phyloP scores from a whole-genome alignment of 2,329 filamentous ascomycete genomes.

The Cercospora sp. region DNA sequence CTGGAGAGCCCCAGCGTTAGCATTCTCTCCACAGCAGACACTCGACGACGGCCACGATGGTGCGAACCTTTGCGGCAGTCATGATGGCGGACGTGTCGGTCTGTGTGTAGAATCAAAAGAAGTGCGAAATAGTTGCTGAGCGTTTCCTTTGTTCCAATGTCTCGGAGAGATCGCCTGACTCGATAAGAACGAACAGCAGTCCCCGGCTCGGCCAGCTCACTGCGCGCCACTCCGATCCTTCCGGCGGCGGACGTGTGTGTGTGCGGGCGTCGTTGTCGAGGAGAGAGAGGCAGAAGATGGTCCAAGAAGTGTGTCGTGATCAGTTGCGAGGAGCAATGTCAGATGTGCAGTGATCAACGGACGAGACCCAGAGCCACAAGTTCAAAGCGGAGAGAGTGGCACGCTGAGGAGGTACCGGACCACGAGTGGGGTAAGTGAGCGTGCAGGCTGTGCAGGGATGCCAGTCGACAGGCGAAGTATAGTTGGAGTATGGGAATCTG shows the following conservation, averaged over 20 bases:
- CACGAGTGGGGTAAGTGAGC: background rate
- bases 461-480: background rate
- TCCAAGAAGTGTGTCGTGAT: constrained; percentile 5
- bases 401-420: background rate
- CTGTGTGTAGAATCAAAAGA: background rate
- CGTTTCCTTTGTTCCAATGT: constrained; percentile 17
- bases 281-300: background rate
- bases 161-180: constrained; percentile 16
- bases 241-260: background rate
- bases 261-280: background rate
- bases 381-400: background rate
- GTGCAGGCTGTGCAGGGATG: background rate
- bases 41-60: constrained; percentile 4
- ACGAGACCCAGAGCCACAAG: background rate
- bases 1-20: constrained; percentile 27
- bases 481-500: background rate
- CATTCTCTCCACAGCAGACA: constrained; percentile 9
- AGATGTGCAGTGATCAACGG: background rate
- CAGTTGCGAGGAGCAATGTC: background rate
- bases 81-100: constrained; percentile 8
- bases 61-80: constrained; percentile 24
- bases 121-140: background rate
- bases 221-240: constrained; percentile 5
- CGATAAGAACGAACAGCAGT: constrained; percentile 8
- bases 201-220: background rate